These are phyloP conservation scores for Crataegus laevigata DNA, from an alignment of 306 rosid genomes.

Conservation along the genomic window DNA sequence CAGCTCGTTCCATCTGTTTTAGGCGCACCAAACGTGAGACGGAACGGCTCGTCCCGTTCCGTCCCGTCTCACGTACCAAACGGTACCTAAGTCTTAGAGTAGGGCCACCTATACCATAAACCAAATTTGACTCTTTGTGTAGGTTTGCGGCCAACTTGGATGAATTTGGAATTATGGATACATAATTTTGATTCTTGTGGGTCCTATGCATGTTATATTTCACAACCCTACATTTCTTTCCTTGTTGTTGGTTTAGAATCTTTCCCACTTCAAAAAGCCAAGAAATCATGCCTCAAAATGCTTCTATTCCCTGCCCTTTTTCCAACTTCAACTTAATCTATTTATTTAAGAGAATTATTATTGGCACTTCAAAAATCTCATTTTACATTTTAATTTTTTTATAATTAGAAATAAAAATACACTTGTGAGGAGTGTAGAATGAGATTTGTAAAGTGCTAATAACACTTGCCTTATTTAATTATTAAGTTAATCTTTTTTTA, in stretches of 20 bases:
- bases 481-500: neutral
- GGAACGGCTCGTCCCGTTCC: no score
- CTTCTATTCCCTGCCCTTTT: neutral
- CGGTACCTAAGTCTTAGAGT: neutral
- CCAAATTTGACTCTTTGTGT: neutral
- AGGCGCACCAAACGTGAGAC: no score
- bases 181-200: neutral
- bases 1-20: no score
- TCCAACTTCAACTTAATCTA: neutral
- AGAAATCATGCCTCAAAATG: neutral
- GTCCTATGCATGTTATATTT: neutral
- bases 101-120: neutral
- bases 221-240: neutral
- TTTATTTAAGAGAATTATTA: no score
- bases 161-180: neutral
- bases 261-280: neutral
- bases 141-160: neutral
- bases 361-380: no score
- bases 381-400: no score
- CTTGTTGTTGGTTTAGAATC: slow-evolving; percentile 19
- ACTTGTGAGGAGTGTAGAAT: no score
- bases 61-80: no score
- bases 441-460: no score
- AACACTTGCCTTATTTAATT: no score
- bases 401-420: no score